Evolutionary conservation across 2,329 filamentous ascomycete genomes (phyloP), one percentile per base, ranked within the genome.

Genomic region (Phyllosticta paracitricarpa): DNA sequence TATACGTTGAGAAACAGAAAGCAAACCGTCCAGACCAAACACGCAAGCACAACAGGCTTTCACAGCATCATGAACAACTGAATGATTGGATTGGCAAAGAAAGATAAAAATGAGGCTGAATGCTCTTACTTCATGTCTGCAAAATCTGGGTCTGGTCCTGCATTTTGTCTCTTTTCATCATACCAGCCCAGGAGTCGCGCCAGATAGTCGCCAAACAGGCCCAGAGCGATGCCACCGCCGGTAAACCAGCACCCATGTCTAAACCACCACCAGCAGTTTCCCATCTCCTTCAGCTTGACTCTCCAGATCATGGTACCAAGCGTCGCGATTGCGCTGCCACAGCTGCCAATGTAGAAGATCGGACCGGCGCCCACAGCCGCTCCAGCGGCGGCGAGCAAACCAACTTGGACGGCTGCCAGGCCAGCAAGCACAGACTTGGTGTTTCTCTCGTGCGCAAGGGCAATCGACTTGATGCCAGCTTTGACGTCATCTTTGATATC

Each of bases 401-500:
- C 82, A 12, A 93, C 76, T 72, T 95, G 90, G 7, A 82, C 78
- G 1, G 81, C 79, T 3, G 87, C 89, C 35, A 94, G 76, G 0
- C 86, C 88, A 1, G 83, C 82, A 62, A 96, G 75, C 8, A 95
- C 85, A 58, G 84, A 77, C 74, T 94, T 95, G 1, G 89, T 92
- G 64, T 91, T 82, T 4, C 82, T 80, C 64, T 89, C 87, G 67
- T 95, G 89, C 71, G 88, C 87, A 51, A 95, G 78, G 1, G 89
- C 91, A 67, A 95, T 94, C 69, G 87, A 90, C 78, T 93, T 95
- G 76, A 96, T 94, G 8, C 91, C 91, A 0, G 87, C 90, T 73
- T 91, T 91, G 64, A 81, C 85, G 70, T 96, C 91, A 67, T 96
- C 90, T 69, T 87, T 87, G 72, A 93, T 88, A 68, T 96, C 91